Conservation (phyloP, 176 grass and related monocot species). For the Musa schizocarpa region DNA sequence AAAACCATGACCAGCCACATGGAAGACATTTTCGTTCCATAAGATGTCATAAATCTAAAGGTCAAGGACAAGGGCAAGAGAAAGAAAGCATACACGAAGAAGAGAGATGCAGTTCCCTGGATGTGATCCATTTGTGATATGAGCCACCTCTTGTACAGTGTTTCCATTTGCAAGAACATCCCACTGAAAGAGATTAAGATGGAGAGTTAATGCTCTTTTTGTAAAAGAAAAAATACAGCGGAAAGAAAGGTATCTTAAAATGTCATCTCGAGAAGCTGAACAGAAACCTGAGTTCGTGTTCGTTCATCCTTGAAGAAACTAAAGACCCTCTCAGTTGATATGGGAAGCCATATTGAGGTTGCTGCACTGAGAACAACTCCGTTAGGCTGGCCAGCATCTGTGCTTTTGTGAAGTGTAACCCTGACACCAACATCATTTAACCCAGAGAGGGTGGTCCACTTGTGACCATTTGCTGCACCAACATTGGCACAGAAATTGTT, state of each 20-base stretch:
- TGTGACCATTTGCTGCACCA: conserved; percentile 50
- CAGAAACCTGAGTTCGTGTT: conserved; percentile 50
- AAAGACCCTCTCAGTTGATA: conserved; percentile 61
- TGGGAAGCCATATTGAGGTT: conserved; percentile 79
- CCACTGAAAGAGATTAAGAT: conserved; percentile 43
- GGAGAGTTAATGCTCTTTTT: neutral
- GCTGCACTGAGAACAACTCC: conserved; percentile 77
- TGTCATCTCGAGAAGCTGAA: no score
- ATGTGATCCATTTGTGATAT: conserved; percentile 54
- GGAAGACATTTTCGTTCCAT: no score
- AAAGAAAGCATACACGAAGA: conserved; percentile 42
- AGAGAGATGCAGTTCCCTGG: conserved; percentile 84
- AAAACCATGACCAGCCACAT: no score
- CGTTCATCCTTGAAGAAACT: conserved; percentile 67
- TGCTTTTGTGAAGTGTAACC: conserved; percentile 43
- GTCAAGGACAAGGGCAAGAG: neutral
- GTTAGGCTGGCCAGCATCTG: conserved; percentile 59
- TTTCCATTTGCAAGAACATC: conserved; percentile 70
- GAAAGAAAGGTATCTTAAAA: no score
- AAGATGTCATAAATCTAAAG: no score
- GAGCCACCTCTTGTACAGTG: conserved; percentile 66
- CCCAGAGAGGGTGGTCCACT: conserved; percentile 58
- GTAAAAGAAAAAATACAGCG: neutral
- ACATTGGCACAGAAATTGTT: conserved; percentile 66
- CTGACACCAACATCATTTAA: conserved; percentile 50